Evolutionary conservation across 306 rosid species (phyloP).

Genomic region (Parietaria judaica): DNA sequence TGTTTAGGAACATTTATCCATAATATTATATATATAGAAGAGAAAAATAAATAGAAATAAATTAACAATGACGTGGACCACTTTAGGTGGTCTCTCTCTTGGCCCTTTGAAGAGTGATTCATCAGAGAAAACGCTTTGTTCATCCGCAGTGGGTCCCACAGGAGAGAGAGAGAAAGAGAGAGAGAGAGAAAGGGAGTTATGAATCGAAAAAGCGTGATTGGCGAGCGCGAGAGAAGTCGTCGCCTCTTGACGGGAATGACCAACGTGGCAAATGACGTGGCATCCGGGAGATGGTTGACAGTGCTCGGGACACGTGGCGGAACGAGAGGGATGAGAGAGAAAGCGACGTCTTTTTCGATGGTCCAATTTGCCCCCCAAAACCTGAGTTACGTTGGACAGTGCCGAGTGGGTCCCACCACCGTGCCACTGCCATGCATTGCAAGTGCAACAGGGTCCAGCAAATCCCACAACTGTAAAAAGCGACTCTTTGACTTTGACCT

Average conservation of each 20-base stretch:
- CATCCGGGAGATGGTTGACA: background rate
- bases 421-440: background rate
- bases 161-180: background rate
- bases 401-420: constrained; percentile 19
- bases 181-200: background rate
- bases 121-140: no score
- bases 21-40: no score
- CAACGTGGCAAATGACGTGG: background rate
- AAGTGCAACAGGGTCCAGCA: no score
- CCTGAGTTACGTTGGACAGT: constrained; percentile 13
- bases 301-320: constrained; percentile 18
- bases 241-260: background rate
- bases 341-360: constrained; percentile 18
- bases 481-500: constrained; percentile 10
- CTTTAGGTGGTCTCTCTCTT: no score
- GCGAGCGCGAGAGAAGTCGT: constrained; percentile 1
- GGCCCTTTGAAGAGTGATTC: no score
- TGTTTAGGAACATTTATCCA: no score
- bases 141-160: no score
- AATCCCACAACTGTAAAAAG: constrained; percentile 1
- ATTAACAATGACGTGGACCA: no score
- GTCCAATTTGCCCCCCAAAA: constrained; percentile 5
- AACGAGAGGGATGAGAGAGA: constrained; percentile 8
- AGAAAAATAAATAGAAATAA: no score
- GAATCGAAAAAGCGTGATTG: background rate